Base-by-base conservation (phyloP, 805 yeast genomes). In the Candida krabiensis region DNA sequence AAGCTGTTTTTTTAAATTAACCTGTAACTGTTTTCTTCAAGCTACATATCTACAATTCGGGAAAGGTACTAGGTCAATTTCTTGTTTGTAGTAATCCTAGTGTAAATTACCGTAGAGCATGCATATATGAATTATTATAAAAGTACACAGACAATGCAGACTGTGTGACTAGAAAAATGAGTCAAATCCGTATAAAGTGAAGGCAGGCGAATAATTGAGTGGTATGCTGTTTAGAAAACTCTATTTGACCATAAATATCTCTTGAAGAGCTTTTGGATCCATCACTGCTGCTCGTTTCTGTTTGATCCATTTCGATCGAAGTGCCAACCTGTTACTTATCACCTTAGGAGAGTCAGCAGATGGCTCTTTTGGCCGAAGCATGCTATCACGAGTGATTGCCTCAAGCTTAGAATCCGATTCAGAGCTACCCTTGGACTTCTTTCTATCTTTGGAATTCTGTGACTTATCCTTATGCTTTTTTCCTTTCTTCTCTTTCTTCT, bases 211-310 rank as follows among this genome's bases (percentile, higher is more conserved):
- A n/a, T n/a, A n/a, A n/a, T n/a, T n/a, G n/a, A n/a, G n/a, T n/a
- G n/a, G n/a, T n/a, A n/a, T n/a, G 24, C 24, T 21, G 24, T 7
- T 21, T 7, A 11, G 11, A 21, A 8, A 19, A 17, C 13, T 24
- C 42, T 49, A 61, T 48, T 53, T 51, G 32, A 89, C 77, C 97
- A 91, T 91, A 58, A 91, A 86, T 41, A 91, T 91, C 63, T 91
- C 98, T 51, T 86, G 88, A 45, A 91, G 71, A 11, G 96, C 89
- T 60, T 87, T 81, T 2, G 84, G 75, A 58, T 91, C 98, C 80
- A 84, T 77, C 0, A 90, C 88, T 1, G 97, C 91, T 9, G 95
- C 93, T 53, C 93, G 75, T 60, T 91, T 91, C 60, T 89, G 96
- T 49, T 75, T 83, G 38, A 91, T 90, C 83, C 88, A 90, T 60